These are phyloP conservation scores for Brassica nigra DNA, from an alignment of 345 rosid species.

Conservation along the genomic window DNA sequence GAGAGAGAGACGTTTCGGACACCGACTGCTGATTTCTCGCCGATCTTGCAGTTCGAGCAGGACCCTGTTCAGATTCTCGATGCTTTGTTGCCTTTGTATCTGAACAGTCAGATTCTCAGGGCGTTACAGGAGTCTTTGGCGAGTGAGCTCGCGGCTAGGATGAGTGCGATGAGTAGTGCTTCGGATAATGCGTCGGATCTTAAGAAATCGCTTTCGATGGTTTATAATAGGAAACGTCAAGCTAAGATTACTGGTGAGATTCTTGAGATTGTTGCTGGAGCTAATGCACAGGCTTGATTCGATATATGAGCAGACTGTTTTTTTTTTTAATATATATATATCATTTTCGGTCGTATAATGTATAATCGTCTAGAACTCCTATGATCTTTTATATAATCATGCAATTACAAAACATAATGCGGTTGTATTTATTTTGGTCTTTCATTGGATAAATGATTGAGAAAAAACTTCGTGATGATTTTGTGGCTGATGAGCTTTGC, in stretches of 20 bases:
- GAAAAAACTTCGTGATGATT: constrained; percentile 11
- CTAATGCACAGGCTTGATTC: constrained; percentile 59
- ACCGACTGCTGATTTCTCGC: constrained; percentile 58
- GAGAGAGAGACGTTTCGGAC: constrained; percentile 79
- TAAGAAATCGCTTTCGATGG: constrained; percentile 61
- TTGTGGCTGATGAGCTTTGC: constrained; percentile 17
- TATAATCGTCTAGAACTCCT: constrained; percentile 27
- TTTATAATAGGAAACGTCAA: constrained; percentile 84
- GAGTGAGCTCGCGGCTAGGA: constrained; percentile 92
- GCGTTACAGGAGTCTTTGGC: constrained; percentile 92
- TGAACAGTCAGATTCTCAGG: constrained; percentile 93
- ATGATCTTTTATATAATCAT: constrained; percentile 18
- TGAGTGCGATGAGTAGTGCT: constrained; percentile 95
- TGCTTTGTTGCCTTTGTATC: constrained; percentile 83
- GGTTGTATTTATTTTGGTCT: constrained; percentile 35
- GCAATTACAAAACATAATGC: constrained; percentile 30
- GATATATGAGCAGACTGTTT: constrained; percentile 12
- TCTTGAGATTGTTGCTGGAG: constrained; percentile 95
- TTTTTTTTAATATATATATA: not conserved
- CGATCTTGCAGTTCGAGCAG: constrained; percentile 92
- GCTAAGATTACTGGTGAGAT: constrained; percentile 97
- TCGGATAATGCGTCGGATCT: constrained; percentile 80
- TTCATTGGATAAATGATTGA: constrained; percentile 22
- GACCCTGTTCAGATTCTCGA: constrained; percentile 97
- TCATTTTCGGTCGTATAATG: constrained; percentile 21